These are phyloP conservation scores for Triangularia setosa DNA, from an alignment of 2,329 filamentous ascomycete genomes.

Conservation along the genomic window DNA sequence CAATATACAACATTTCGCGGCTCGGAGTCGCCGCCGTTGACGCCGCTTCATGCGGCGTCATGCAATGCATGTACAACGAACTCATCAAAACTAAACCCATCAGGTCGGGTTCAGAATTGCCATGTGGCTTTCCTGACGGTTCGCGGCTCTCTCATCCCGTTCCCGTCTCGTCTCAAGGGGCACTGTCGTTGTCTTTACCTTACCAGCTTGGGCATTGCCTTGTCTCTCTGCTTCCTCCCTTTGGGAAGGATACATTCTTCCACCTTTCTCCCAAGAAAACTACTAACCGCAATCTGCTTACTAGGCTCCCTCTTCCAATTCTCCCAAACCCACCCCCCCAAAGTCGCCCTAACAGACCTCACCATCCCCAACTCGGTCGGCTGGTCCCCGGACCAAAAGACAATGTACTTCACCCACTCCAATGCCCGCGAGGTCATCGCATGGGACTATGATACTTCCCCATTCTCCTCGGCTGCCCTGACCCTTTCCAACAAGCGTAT, in stretches of 20 bases:
- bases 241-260: too few species aligned
- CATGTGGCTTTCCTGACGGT: neutral
- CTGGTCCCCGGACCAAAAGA: conserved; percentile 70
- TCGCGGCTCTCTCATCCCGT: neutral
- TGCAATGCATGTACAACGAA: neutral
- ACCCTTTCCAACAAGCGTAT: conserved; percentile 63
- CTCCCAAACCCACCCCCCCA: conserved; percentile 55
- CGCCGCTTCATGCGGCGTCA: neutral
- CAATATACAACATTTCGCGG: neutral
- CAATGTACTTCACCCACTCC: conserved; percentile 81
- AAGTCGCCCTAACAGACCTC: conserved; percentile 58
- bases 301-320: conserved; percentile 72
- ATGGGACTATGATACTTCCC: conserved; percentile 62
- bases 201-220: neutral
- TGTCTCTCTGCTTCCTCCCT: neutral
- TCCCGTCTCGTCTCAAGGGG: neutral
- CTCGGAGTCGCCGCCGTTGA: neutral
- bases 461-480: conserved; percentile 48
- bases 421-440: conserved; percentile 65
- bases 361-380: conserved; percentile 82
- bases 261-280: too few species aligned
- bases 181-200: neutral
- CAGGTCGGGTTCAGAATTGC: neutral
- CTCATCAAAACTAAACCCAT: neutral
- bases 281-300: neutral